These are phyloP conservation scores for Dothideomycetes sp. DNA, from an alignment of 2,329 filamentous ascomycete genomes.

Conservation along the genomic window DNA sequence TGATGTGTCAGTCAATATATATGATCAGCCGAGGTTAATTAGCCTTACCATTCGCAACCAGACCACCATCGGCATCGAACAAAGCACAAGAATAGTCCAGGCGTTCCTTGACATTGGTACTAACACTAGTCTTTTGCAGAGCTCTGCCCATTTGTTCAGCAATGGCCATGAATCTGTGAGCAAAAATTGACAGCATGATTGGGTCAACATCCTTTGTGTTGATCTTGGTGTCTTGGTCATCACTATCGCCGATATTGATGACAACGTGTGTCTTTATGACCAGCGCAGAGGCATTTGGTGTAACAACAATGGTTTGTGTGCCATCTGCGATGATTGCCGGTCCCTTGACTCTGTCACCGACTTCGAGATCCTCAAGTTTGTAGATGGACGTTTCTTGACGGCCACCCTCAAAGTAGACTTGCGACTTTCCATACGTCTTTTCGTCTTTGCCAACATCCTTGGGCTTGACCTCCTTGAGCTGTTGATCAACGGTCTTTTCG, in stretches of 20 bases:
- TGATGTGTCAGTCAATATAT: background rate
- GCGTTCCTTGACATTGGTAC: constrained; percentile 71
- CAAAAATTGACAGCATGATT: constrained; percentile 68
- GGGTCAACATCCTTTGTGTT: constrained; percentile 55
- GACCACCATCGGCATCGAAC: constrained; percentile 63
- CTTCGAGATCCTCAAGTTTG: constrained; percentile 61
- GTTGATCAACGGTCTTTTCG: constrained; percentile 74
- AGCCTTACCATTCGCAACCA: constrained; percentile 54
- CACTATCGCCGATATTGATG: constrained; percentile 61
- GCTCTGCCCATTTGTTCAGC: constrained; percentile 76
- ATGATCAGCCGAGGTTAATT: background rate
- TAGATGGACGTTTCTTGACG: constrained; percentile 70
- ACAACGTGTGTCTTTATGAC: constrained; percentile 80
- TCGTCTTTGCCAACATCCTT: constrained; percentile 44
- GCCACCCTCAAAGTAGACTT: constrained; percentile 79
- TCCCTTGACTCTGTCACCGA: constrained; percentile 63
- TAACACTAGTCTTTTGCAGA: constrained; percentile 69
- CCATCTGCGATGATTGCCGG: constrained; percentile 81
- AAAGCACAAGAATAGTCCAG: constrained; percentile 76
- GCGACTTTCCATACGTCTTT: constrained; percentile 54
- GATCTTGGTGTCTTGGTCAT: constrained; percentile 36
- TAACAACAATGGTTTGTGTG: constrained; percentile 63
- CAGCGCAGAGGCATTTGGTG: constrained; percentile 63
- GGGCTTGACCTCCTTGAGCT: constrained; percentile 59
- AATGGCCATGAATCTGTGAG: constrained; percentile 75